Evolutionary conservation across 1,284 basidiomycete species (phyloP), one percentile per base, ranked within the genome.

Genomic region (Irpex sp.): DNA sequence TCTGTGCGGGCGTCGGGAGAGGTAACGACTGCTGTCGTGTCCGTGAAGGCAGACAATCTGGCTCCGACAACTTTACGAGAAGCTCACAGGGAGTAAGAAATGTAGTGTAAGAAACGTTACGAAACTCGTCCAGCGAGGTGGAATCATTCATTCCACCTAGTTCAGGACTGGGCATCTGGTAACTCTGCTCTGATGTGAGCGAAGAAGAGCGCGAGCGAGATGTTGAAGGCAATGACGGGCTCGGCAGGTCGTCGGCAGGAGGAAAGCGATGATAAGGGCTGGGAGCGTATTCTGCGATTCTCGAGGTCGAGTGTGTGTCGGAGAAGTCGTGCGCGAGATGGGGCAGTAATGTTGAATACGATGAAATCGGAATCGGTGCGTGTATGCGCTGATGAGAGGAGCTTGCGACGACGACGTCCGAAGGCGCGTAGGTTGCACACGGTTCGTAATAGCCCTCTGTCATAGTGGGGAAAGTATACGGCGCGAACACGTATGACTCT

Each of bases 51-150:
- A 8, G 54, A 31, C 21, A 15, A 26, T 69, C 69, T 59, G 68
- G 68, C n/a, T 67, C 48, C 13, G 68, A 66, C 17, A 83, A 73
- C 49, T 86, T 79, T 26, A 73, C 75, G 55, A 89, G 80, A n/a
- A 89, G 75, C 67, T 89, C 85, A 31, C 82, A 83, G 0, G 88
- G 88, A 0, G 88, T 89, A 1, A 82, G 86, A 67, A 89, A 87
- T 4, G 82, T 82, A 2, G 74, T 71, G 56, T 78, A 79, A 0
- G 78, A 72, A 0, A 69, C 69, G 51, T 70, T 68, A 15, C 68
- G 66, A 64, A 71, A 76, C 26, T 69, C 63, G 17, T 73, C 71
- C 34, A 73, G 34, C 19, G 49, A 13, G 31, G 15, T 61, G 5
- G 19, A 17, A 8, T 51, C 11, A 15, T 19, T 13, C 6, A 36